Evolutionary conservation across 2,329 filamentous ascomycete genomes (phyloP).

Genomic region (Cyclaneusma minus): DNA sequence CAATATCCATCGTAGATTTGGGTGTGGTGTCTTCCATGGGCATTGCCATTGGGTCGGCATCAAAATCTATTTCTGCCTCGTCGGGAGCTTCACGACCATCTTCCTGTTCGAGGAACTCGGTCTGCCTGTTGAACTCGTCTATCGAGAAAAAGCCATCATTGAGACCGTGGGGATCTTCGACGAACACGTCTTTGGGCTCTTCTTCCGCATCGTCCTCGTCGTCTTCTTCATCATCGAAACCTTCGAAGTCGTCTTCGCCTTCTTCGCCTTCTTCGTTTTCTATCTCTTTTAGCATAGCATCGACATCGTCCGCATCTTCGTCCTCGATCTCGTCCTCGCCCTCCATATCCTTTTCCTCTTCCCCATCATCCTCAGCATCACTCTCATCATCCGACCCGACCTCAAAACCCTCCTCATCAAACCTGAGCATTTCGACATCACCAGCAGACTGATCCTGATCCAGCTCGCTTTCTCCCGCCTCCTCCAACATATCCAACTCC

Average conservation of each 20-base stretch:
- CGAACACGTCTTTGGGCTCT: slow-evolving; percentile 36
- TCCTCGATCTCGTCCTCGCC: slow-evolving; percentile 17
- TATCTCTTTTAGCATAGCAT: slow-evolving; percentile 13
- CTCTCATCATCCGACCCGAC: slow-evolving; percentile 17
- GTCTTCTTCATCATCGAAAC: slow-evolving; percentile 24
- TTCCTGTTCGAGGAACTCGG: slow-evolving; percentile 76
- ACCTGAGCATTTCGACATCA: slow-evolving; percentile 19
- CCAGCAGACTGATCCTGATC: slow-evolving; percentile 22
- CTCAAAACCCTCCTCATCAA: slow-evolving; percentile 25
- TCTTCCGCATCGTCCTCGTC: slow-evolving; percentile 33
- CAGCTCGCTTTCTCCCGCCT: slow-evolving; percentile 12
- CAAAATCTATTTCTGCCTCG: slow-evolving; percentile 81
- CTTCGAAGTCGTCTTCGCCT: slow-evolving; percentile 19
- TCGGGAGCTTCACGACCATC: slow-evolving; percentile 63
- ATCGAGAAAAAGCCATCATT: slow-evolving; percentile 98
- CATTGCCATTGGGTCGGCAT: slow-evolving; percentile 52
- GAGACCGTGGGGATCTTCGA: slow-evolving; percentile 65
- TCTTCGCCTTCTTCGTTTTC: slow-evolving; percentile 21
- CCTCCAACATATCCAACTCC: slow-evolving; percentile 22
- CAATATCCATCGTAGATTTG: slow-evolving; percentile 16
- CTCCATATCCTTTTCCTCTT: slow-evolving; percentile 19
- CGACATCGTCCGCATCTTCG: slow-evolving; percentile 18
- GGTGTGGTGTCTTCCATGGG: slow-evolving; percentile 13
- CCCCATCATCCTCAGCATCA: slow-evolving; percentile 17
- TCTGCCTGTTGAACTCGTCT: slow-evolving; percentile 91